Evolutionary conservation across 2,329 filamentous ascomycete genomes (phyloP), one percentile per base, ranked within the genome.

Genomic region (Westerdykella aurantiaca): DNA sequence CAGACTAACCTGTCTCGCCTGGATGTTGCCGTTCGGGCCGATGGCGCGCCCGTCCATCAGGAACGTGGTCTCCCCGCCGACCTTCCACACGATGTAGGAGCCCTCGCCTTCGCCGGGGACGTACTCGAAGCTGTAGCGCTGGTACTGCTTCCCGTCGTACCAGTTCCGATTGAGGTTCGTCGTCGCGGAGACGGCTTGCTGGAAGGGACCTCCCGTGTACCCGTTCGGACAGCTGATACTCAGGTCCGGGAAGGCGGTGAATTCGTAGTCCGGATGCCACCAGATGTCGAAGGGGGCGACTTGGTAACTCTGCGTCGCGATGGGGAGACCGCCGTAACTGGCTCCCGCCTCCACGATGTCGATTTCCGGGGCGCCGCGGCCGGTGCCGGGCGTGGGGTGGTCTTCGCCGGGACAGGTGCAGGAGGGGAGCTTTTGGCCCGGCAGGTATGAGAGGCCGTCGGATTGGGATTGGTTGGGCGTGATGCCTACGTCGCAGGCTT

Each of bases 71-170:
- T 74, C 60, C 17, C 74, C 72, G 12, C 73, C 76, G 3, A 79
- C 70, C 47, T 72, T 74, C 76, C 77, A 80, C 6, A 69, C 67
- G 42, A 80, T 73, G 45, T 70, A 66, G 1, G 68, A 64, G 12
- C 73, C 67, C 47, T 71, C 57, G 29, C 63, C 65, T 14, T 66
- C 64, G 4, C 77, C 76, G 1, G 76, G 75, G 0, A 61, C 64
- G 47, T 80, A 79, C 48, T 80, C 77, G 43, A 76, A 79, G 1
- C 73, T 72, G 56, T 76, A 80, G 39, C 72, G 76, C 52, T 80
- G 77, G 52, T 78, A 80, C 16, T 66, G 59, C 12, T 70, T 67
- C 4, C 73, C 73, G 45, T 79, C 74, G 44, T 74, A 80, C 77
- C 77, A 80, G 9, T 70, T 52, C 46, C 73, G 75, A 56, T 79